phyloP scores from a whole-genome alignment of 2,329 filamentous ascomycete species.

The Clarireedia monteithiana region DNA sequence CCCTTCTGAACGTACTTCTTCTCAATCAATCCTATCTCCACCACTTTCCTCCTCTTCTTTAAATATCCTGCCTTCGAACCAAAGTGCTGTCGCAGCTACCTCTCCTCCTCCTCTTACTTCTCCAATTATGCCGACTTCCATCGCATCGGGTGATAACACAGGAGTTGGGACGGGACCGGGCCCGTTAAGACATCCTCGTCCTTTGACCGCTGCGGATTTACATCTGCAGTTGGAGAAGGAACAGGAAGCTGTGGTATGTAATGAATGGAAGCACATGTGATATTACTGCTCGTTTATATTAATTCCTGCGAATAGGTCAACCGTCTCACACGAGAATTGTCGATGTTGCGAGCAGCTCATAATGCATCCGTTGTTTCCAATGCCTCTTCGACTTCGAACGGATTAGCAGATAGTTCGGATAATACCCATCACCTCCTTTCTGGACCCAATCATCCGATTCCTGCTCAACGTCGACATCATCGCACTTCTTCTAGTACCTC shows the following conservation, averaged over 20 bases:
- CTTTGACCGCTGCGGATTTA: conserved; percentile 80
- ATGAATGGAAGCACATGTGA: not conserved
- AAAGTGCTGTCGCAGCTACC: conserved; percentile 23
- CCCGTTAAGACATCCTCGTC: conserved; percentile 77
- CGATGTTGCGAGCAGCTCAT: conserved; percentile 65
- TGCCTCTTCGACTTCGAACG: conserved; percentile 52
- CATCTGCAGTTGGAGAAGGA: conserved; percentile 89
- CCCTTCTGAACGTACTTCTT: conserved; percentile 25
- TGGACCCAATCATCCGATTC: conserved; percentile 50
- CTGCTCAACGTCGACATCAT: conserved; percentile 46
- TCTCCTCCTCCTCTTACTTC: conserved; percentile 22
- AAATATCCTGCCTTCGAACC: conserved; percentile 43
- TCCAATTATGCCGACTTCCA: conserved; percentile 11
- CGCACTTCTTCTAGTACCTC: conserved; percentile 46
- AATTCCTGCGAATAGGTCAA: conserved; percentile 57
- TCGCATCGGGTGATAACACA: conserved; percentile 30
- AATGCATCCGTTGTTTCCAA: conserved; percentile 61
- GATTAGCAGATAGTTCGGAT: conserved; percentile 41
- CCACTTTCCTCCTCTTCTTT: conserved; percentile 69
- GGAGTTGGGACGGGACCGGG: conserved; percentile 52
- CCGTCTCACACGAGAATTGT: conserved; percentile 82
- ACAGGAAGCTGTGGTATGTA: conserved; percentile 79
- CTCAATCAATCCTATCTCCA: conserved; percentile 33
- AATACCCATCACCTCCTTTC: conserved; percentile 46
- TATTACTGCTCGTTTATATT: not conserved